These are phyloP conservation scores for Ascochyta pisi DNA, from an alignment of 2,329 filamentous ascomycete species.

Conservation along the genomic window DNA sequence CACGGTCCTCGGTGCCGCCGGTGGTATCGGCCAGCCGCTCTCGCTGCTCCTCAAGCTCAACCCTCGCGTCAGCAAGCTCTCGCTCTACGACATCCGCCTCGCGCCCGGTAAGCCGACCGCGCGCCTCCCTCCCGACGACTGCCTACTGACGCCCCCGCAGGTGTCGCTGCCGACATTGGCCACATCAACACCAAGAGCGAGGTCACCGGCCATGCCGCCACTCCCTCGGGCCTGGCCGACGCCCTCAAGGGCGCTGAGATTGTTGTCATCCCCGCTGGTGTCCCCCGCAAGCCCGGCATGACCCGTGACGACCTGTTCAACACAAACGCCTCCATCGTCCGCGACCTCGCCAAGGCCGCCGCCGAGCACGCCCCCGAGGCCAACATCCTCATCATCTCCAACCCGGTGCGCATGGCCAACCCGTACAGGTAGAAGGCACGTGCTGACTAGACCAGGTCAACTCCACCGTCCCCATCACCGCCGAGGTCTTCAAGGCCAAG, in stretches of 20 bases:
- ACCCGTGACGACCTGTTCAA: slow-evolving; percentile 99
- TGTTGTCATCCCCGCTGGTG: slow-evolving; percentile 96
- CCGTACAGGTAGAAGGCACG: too few species aligned
- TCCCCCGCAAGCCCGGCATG: slow-evolving; percentile 99
- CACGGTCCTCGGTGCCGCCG: slow-evolving; percentile 92
- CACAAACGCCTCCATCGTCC: slow-evolving; percentile 99
- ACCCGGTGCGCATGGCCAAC: slow-evolving; percentile 69
- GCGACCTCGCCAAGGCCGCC: slow-evolving; percentile 93
- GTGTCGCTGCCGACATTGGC: slow-evolving; percentile 96
- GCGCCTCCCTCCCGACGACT: neutral
- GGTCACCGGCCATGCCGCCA: slow-evolving; percentile 88
- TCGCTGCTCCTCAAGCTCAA: slow-evolving; percentile 99
- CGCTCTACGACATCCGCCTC: slow-evolving; percentile 96
- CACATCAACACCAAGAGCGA: slow-evolving; percentile 99
- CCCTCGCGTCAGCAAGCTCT: slow-evolving; percentile 89
- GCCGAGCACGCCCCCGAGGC: slow-evolving; percentile 89
- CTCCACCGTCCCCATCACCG: slow-evolving; percentile 97
- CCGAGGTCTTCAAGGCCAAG: slow-evolving; percentile 93
- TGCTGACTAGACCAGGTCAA: slow-evolving; percentile 68
- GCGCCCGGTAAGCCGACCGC: slow-evolving; percentile 75
- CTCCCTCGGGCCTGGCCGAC: slow-evolving; percentile 74
- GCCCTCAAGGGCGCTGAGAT: slow-evolving; percentile 89
- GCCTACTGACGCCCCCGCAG: slow-evolving; percentile 56
- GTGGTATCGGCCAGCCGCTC: slow-evolving; percentile 97
- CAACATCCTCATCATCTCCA: slow-evolving; percentile 96